Conservation (phyloP, 805 yeast genomes). For the Citeromyces matritensis region DNA sequence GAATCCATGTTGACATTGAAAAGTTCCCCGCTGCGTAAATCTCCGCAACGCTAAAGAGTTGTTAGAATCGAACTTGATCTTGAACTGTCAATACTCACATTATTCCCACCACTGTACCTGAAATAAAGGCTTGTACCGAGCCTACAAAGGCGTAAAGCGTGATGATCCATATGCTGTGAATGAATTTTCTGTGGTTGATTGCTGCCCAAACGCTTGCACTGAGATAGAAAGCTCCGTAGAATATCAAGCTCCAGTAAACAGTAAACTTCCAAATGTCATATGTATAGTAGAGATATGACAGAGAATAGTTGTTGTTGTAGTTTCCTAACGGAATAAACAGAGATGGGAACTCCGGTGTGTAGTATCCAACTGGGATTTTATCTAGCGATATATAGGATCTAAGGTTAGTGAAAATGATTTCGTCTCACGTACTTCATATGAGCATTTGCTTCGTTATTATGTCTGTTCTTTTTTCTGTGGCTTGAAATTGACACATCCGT, state of each 20-base stretch:
- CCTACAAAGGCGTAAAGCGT: constrained; percentile 36
- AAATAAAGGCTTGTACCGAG: constrained; percentile 44
- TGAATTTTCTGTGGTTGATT: constrained; percentile 25
- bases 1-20: constrained; percentile 92
- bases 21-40: constrained; percentile 70
- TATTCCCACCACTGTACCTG: constrained; percentile 71
- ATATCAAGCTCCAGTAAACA: constrained; percentile 63
- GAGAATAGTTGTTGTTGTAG: constrained; percentile 15
- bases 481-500: no score
- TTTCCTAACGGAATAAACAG: constrained; percentile 50
- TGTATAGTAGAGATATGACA: constrained; percentile 51
- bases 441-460: no score
- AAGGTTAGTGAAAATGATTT: no score
- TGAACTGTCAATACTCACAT: constrained; percentile 16
- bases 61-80: constrained; percentile 2
- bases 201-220: constrained; percentile 53
- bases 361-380: constrained; percentile 65
- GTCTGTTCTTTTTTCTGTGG: background rate
- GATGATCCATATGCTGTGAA: constrained; percentile 23
- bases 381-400: no score
- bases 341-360: constrained; percentile 69
- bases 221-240: constrained; percentile 46
- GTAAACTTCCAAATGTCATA: constrained; percentile 76
- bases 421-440: no score
- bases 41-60: constrained; percentile 30